Conservation (phyloP, 805 yeast species). For the Ogataea nakhonphanomensis region DNA sequence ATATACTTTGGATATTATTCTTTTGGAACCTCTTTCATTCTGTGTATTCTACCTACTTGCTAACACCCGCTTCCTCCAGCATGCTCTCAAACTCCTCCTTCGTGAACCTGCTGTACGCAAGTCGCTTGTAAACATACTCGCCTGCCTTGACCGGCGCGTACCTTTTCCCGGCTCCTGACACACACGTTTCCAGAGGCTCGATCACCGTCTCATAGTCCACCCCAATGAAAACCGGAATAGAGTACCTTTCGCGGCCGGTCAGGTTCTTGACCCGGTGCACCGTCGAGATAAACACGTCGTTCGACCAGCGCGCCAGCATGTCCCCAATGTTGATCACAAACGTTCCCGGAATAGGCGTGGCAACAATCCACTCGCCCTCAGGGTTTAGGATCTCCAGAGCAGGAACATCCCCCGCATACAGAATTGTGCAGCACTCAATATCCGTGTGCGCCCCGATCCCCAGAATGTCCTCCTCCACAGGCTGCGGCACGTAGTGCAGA, state of each 20-base stretch:
- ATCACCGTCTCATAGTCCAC: constrained; percentile 20
- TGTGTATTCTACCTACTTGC: too few species aligned
- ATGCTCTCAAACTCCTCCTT: constrained; percentile 6
- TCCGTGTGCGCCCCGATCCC: constrained; percentile 39
- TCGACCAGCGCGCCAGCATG: constrained; percentile 33
- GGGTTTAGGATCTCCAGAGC: constrained; percentile 35
- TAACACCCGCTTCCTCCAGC: too few species aligned
- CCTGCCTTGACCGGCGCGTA: too few species aligned
- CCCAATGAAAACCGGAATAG: constrained; percentile 27
- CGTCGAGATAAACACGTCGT: constrained; percentile 35
- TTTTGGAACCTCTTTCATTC: too few species aligned
- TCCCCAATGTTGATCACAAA: constrained; percentile 39
- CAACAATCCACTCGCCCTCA: constrained; percentile 35
- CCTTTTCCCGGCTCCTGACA: too few species aligned
- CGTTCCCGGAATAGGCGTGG: constrained; percentile 32
- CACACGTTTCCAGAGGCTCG: constrained; percentile 23
- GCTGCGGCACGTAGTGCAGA: constrained; percentile 30
- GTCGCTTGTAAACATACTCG: constrained; percentile 16
- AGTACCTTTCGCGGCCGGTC: constrained; percentile 25
- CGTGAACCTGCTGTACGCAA: constrained; percentile 15
- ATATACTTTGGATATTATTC: constrained; percentile 6
- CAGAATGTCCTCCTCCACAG: too few species aligned
- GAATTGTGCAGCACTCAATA: constrained; percentile 31
- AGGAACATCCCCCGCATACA: constrained; percentile 31
- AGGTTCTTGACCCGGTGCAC: constrained; percentile 35